Conservation (phyloP, 495 filamentous ascomycete genomes). For the Viridothelium virens region DNA sequence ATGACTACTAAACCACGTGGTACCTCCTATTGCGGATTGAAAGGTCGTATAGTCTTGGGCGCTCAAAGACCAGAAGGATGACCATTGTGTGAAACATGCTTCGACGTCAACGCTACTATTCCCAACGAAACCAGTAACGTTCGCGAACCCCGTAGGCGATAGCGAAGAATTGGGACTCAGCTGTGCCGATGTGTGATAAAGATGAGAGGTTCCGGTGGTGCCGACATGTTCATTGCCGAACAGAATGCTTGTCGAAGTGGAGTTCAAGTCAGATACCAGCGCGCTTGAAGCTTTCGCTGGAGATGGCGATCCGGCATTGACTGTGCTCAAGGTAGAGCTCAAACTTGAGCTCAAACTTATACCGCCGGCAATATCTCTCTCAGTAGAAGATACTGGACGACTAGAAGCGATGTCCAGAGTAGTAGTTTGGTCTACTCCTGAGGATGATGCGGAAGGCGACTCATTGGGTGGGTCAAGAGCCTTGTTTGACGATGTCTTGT, state of each 20-base stretch:
- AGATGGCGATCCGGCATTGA: neutral
- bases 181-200: neutral
- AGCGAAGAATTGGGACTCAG: neutral
- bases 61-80: neutral
- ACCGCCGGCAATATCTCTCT: neutral
- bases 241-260: neutral
- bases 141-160: neutral
- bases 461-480: neutral
- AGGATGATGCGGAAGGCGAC: neutral
- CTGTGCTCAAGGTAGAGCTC: neutral
- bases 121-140: neutral
- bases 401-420: neutral
- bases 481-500: neutral
- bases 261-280: neutral
- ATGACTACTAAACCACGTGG: neutral
- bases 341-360: neutral
- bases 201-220: neutral
- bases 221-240: neutral
- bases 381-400: neutral
- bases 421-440: neutral
- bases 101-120: neutral
- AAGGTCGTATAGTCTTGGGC: neutral
- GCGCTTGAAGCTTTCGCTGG: neutral
- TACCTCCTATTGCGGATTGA: neutral
- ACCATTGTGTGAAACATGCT: neutral